Evolutionary conservation across 1,139 yeast species (phyloP).

Genomic region (Geotrichum australiense): DNA sequence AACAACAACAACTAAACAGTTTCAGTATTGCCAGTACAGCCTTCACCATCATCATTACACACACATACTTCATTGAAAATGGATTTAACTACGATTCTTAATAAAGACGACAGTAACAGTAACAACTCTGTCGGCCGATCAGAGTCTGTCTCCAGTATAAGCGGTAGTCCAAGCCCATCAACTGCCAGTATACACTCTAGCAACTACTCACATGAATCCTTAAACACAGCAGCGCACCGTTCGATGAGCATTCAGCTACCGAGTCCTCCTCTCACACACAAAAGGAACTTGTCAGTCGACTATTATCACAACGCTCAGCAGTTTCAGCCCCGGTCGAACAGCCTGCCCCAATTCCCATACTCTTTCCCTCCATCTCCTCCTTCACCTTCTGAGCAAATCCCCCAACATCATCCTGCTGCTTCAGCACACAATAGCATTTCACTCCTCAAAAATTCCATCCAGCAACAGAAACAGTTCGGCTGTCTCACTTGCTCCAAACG

Average conservation of each 20-base stretch:
- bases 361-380: conserved; percentile 13
- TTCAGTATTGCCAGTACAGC: neutral
- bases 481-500: conserved; percentile 31
- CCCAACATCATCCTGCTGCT: conserved; percentile 4
- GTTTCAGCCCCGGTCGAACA: conserved; percentile 11
- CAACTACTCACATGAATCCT: conserved; percentile 1
- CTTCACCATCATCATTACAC: neutral
- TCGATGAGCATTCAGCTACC: conserved; percentile 11
- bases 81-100: conserved; percentile 23
- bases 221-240: neutral
- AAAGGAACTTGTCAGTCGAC: conserved; percentile 4
- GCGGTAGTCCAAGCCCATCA: conserved; percentile 2
- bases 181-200: neutral
- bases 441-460: conserved; percentile 4
- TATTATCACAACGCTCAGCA: conserved; percentile 1
- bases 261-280: conserved; percentile 12
- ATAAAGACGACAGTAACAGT: conserved; percentile 15
- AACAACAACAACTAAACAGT: neutral
- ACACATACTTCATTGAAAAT: conserved; percentile 6
- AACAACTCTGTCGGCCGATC: neutral
- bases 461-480: conserved; percentile 22
- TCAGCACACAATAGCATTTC: conserved; percentile 5
- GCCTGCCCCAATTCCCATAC: conserved; percentile 7
- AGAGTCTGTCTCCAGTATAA: neutral
- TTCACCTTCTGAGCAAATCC: conserved; percentile 7